Base-by-base conservation (phyloP, 805 yeast species). In the Cyberlindnera mississippiensis region DNA sequence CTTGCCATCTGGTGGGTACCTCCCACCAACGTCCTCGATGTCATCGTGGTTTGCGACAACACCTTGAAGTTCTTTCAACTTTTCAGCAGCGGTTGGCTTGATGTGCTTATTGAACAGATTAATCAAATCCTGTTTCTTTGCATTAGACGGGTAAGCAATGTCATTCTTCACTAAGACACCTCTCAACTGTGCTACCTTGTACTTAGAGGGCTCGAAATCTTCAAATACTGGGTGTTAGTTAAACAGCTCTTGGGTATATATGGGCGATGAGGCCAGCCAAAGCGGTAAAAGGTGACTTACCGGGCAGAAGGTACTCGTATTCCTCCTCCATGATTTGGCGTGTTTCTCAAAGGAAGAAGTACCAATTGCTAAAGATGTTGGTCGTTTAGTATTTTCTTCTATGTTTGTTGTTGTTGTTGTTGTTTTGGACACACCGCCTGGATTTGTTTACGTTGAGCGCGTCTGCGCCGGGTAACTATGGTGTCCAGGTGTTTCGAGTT, bases 141-240 rank as follows among this genome's bases (percentile, higher is more conserved):
- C 82, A 35, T 73, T 67, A 1, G 83, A 66, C 0, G 84, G 72
- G 56, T 71, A 81, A 2, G 63, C 60, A n/a, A 90, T 68, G n/a
- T 75, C 71, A 56, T 87, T 75, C 41, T 76, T 80, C 11, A 69
- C 62, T 40, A 91, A 67, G 17, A 87, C 71, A 17, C 78, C 73
- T 53, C 93, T 73, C 56, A 91, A 68, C 45, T 85, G 78, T 4
- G 89, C 78, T 17, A 86, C 80, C 38, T 79, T 83, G 49, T 84
- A 66, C 30, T 71, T 66, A 19, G 71, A 64, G 6, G 91, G 84
- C 57, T 88, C 80, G 60, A 85, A 87, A n/a, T 72, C 86, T 62
- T 59, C 41, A 26, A 14, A 16, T 7, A 14, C 6, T 20, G 6
- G 24, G 9, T 20, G 24, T 20, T 20, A 20, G 24, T 20, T n/a